Base-by-base conservation (phyloP, 371 early-diverging fungal species). In the Apophysomyces sp. region DNA sequence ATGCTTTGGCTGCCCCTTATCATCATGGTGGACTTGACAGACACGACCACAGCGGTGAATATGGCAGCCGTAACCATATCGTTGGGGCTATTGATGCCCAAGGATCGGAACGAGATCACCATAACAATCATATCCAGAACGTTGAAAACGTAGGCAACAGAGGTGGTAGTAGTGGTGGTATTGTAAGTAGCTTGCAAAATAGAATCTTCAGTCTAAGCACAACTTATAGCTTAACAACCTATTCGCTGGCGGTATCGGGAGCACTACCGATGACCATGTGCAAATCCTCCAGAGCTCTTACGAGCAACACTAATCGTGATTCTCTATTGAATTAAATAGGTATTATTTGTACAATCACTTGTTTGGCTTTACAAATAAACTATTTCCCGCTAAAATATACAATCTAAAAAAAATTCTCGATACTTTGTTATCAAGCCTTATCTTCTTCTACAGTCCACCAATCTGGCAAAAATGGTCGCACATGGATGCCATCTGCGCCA, bases 381-480 rank as follows among this genome's bases (percentile, higher is more conserved):
- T 11, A 13, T 34, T 34, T 34, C 11, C n/a, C n/a, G n/a, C n/a
- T n/a, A n/a, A 37, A 34, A 37, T 37, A 37, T 37, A 37, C 37
- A 37, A 5, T n/a, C n/a, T 13, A n/a, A 13, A 11, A 37, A 37
- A n/a, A n/a, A n/a, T n/a, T n/a, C n/a, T n/a, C n/a, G n/a, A 11
- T n/a, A 34, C 11, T n/a, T 37, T 2, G n/a, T 13, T n/a, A 37
- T 37, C 37, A 44, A 44, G 24, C 49, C 49, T 44, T 44, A 4
- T 61, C 61, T 29, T 58, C 57, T 40, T 74, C 76, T 29, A 57
- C 60, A 9, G 79, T 72, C 86, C 86, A 86, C 86, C 86, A 86
- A 9, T 71, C 63, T n/a, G 86, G 86, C 56, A 83, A 71, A 57
- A 83, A 86, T 0, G 83, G 82, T 39, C 69, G 69, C 24, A 77